Evolutionary conservation across 2,329 filamentous ascomycete genomes (phyloP).

Genomic region (Triangularia setosa): DNA sequence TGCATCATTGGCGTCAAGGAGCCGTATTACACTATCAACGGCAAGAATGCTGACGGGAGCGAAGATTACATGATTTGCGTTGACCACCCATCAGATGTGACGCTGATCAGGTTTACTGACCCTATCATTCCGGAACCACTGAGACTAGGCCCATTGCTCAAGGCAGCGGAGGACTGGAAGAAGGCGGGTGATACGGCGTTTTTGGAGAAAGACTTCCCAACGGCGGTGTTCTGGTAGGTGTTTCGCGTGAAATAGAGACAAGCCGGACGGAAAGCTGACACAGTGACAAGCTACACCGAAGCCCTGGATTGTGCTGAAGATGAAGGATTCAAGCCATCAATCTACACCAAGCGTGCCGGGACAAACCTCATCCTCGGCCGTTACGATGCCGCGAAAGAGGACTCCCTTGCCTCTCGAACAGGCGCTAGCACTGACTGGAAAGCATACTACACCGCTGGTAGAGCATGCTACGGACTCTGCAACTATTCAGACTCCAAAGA

Average conservation of each 20-base stretch:
- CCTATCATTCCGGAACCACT: slow-evolving; percentile 31
- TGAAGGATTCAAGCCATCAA: slow-evolving; percentile 18
- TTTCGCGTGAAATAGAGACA: neutral
- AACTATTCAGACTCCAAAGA: slow-evolving; percentile 27
- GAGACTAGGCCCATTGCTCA: slow-evolving; percentile 21
- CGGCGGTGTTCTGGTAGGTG: slow-evolving; percentile 32
- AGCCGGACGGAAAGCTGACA: neutral
- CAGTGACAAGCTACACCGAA: slow-evolving; percentile 31
- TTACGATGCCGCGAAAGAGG: slow-evolving; percentile 32
- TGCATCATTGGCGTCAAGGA: slow-evolving; percentile 35
- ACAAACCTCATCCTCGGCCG: slow-evolving; percentile 32
- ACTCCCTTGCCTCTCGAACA: slow-evolving; percentile 31
- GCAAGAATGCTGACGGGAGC: slow-evolving; percentile 9
- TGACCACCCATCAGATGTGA: slow-evolving; percentile 34
- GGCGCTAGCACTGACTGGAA: slow-evolving; percentile 30
- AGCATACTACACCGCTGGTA: slow-evolving; percentile 33
- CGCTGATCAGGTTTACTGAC: slow-evolving; percentile 31
- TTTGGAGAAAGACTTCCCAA: slow-evolving; percentile 32
- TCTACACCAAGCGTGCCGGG: slow-evolving; percentile 32
- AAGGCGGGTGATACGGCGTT: slow-evolving; percentile 28
- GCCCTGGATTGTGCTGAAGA: slow-evolving; percentile 29
- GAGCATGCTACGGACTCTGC: slow-evolving; percentile 34
- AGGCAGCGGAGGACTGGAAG: slow-evolving; percentile 24
- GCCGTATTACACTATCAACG: slow-evolving; percentile 35
- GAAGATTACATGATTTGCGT: slow-evolving; percentile 34